Conservation (phyloP, 441 rosid species). For the Gossypium lobatum region DNA sequence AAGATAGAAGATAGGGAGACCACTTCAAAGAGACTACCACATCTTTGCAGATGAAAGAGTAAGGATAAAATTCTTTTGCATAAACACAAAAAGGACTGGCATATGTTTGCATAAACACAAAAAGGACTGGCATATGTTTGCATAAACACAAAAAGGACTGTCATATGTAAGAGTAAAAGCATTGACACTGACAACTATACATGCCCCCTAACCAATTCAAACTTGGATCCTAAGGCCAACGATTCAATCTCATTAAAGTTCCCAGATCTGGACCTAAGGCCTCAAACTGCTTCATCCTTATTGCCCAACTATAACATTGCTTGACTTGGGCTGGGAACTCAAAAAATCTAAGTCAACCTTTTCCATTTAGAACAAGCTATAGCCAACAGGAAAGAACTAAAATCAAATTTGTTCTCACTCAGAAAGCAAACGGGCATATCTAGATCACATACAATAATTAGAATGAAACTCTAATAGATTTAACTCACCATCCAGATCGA, state of each 20-base stretch:
- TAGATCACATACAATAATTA: neutral
- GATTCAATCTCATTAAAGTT: neutral
- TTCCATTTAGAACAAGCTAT: neutral
- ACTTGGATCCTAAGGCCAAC: neutral
- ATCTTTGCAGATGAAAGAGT: neutral
- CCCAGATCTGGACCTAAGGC: neutral
- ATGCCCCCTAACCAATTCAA: neutral
- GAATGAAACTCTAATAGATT: constrained; percentile 9
- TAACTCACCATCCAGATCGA: constrained; percentile 90
- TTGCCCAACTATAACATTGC: neutral
- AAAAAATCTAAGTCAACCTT: neutral
- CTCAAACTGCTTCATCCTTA: neutral
- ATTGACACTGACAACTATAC: neutral
- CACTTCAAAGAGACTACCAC: neutral
- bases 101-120: neutral
- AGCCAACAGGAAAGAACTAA: neutral
- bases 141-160: neutral
- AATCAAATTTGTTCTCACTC: neutral
- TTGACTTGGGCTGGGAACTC: too few species aligned
- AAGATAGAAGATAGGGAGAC: neutral
- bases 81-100: too few species aligned
- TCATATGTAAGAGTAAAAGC: neutral
- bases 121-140: neutral
- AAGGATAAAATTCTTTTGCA: neutral
- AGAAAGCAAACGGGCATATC: neutral